phyloP scores from a whole-genome alignment of 73 alveolate species.

The Stentor coeruleus region DNA sequence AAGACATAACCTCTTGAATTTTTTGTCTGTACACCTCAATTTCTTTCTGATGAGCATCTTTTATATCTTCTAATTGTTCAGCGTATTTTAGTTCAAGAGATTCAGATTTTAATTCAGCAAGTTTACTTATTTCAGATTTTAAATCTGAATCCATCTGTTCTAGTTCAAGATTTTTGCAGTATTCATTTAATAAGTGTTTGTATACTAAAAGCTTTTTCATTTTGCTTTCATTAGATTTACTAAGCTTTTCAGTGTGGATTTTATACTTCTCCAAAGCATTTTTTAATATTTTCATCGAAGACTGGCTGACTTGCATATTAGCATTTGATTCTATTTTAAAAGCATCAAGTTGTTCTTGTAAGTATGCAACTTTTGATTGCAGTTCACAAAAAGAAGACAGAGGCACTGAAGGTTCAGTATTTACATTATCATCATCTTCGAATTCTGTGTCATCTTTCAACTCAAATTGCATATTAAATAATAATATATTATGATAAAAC shows the following conservation, averaged over 20 bases:
- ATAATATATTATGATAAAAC: too few species aligned
- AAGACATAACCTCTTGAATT: neutral
- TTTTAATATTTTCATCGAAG: neutral
- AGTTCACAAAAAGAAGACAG: neutral
- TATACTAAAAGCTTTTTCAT: neutral
- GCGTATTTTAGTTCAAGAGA: neutral
- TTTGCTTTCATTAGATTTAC: neutral
- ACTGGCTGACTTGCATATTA: neutral
- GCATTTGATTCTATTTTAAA: neutral
- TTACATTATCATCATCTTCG: too few species aligned
- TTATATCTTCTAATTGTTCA: neutral
- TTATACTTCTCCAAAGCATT: neutral
- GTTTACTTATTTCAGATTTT: neutral
- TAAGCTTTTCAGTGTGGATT: neutral
- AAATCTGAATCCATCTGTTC: neutral
- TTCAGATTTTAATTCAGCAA: neutral
- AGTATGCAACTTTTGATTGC: neutral
- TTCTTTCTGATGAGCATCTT: neutral
- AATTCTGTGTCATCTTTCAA: too few species aligned
- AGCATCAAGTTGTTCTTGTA: neutral
- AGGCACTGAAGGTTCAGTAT: neutral
- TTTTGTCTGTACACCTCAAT: neutral
- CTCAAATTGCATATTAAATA: too few species aligned
- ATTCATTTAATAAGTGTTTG: neutral
- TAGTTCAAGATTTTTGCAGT: neutral